phyloP scores from a whole-genome alignment of 2,329 filamentous ascomycete species.

The Exophiala sp. region DNA sequence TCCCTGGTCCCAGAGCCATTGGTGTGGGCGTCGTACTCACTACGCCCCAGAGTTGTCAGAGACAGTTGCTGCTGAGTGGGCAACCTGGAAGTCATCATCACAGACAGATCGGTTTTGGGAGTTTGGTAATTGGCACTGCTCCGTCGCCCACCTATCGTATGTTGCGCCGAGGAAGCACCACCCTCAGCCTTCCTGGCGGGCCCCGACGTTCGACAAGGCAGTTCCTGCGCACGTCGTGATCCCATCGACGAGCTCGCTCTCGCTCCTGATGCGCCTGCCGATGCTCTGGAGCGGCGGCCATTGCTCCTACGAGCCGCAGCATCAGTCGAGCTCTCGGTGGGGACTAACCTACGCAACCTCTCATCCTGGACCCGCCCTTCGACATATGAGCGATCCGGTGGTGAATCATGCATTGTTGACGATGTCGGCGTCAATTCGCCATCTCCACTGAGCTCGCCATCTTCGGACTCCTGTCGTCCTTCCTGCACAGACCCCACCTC shows the following conservation, averaged over 20 bases:
- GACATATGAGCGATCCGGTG: too few relatives aligned
- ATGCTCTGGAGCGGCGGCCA: not conserved
- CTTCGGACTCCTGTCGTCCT: not conserved
- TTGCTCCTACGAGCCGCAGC: not conserved
- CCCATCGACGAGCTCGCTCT: not conserved
- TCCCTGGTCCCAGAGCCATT: not conserved
- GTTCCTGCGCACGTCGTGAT: not conserved
- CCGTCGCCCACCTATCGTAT: not conserved
- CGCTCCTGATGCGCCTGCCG: not conserved
- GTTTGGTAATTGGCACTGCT: not conserved
- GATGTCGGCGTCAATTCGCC: not conserved
- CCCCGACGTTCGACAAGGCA: not conserved
- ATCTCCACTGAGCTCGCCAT: not conserved
- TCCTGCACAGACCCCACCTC: conserved; percentile 4
- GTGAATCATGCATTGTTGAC: not conserved
- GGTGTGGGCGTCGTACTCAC: not conserved
- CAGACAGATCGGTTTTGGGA: not conserved
- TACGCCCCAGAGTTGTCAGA: conserved; percentile 1
- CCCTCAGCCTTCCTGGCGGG: not conserved
- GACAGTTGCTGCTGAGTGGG: conserved; percentile 1
- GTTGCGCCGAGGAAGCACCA: not conserved
- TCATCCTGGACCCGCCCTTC: too few relatives aligned
- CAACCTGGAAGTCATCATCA: not conserved
- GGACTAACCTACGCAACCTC: too few relatives aligned
- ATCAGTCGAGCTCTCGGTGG: too few relatives aligned